Conservation (phyloP, 192 early-diverging fungal species). For the Entomortierella lignicola region DNA sequence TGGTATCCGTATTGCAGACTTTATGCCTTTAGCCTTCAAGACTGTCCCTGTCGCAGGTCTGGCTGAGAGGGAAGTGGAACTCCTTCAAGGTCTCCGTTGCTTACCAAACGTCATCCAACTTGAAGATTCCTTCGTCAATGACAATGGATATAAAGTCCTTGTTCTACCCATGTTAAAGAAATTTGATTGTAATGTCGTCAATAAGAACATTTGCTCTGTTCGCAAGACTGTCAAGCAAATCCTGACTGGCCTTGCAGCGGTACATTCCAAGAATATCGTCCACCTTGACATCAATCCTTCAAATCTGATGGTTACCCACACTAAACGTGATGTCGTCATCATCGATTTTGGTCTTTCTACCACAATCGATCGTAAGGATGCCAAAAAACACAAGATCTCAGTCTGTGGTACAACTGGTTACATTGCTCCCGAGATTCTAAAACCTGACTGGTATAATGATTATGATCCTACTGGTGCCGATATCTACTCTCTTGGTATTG, state of each 20-base stretch:
- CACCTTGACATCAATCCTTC: constrained; percentile 77
- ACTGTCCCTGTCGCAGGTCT: constrained; percentile 66
- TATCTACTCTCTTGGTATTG: constrained; percentile 75
- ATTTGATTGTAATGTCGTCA: constrained; percentile 57
- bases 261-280: constrained; percentile 71
- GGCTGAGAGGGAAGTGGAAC: constrained; percentile 65
- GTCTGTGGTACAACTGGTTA: constrained; percentile 82
- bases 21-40: constrained; percentile 72
- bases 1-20: constrained; percentile 69
- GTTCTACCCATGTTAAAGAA: constrained; percentile 69
- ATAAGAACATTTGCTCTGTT: constrained; percentile 65
- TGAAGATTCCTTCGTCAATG: constrained; percentile 72
- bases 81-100: constrained; percentile 59
- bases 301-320: constrained; percentile 66
- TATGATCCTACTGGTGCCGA: constrained; percentile 64
- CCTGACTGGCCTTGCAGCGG: constrained; percentile 64
- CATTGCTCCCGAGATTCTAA: constrained; percentile 73
- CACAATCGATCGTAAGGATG: constrained; percentile 31
- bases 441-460: constrained; percentile 30
- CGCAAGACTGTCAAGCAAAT: constrained; percentile 62
- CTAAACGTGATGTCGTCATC: constrained; percentile 65
- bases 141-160: constrained; percentile 64
- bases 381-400: constrained; percentile 56
- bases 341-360: constrained; percentile 83
- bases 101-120: constrained; percentile 65